Percentiles rank a stretch among this genome's conserved stretches.
These are phyloP conservation scores for Annulohypoxylon moriforme DNA, from an alignment of 495 filamentous ascomycete genomes.

Conservation along the genomic window DNA sequence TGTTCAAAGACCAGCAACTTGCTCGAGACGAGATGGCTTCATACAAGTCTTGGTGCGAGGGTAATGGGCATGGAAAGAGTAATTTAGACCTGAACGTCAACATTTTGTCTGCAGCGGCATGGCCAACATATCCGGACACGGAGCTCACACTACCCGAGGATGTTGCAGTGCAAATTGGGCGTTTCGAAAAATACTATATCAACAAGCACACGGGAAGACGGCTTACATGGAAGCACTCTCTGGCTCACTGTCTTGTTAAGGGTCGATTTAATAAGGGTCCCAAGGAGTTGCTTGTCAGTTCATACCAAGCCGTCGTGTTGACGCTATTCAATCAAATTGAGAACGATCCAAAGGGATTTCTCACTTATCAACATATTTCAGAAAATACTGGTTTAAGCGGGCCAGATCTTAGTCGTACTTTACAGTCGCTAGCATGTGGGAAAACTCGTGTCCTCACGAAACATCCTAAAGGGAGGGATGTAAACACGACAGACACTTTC, in stretches of 20 bases:
- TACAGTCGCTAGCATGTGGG: slow-evolving; percentile 94
- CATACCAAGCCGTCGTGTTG: slow-evolving; percentile 90
- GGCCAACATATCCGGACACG: slow-evolving; percentile 91
- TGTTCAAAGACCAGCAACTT: slow-evolving; percentile 98
- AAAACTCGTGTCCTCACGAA: slow-evolving; percentile 88
- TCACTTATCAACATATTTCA: slow-evolving; percentile 77
- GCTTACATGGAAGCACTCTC: slow-evolving; percentile 89
- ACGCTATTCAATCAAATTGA: slow-evolving; percentile 87
- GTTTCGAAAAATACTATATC: slow-evolving; percentile 85
- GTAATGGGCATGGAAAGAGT: slow-evolving; percentile 59
- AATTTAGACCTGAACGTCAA: slow-evolving; percentile 85
- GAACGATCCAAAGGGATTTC: slow-evolving; percentile 56
- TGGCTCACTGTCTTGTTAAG: slow-evolving; percentile 86
- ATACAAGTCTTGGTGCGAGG: slow-evolving; percentile 67
- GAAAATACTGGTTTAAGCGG: slow-evolving; percentile 73
- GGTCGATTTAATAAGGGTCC: slow-evolving; percentile 79
- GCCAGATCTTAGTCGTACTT: slow-evolving; percentile 82
- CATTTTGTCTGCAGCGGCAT: slow-evolving; percentile 86
- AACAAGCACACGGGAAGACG: slow-evolving; percentile 86
- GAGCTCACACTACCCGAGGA: slow-evolving; percentile 78
- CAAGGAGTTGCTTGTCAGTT: slow-evolving; percentile 88
- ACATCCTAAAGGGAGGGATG: slow-evolving; percentile 83
- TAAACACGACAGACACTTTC: slow-evolving; percentile 81
- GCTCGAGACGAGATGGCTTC: slow-evolving; percentile 83
- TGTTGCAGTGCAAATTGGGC: slow-evolving; percentile 72